Conservation (phyloP, 2,329 filamentous ascomycete species). For the Microthyrium microscopicum region DNA sequence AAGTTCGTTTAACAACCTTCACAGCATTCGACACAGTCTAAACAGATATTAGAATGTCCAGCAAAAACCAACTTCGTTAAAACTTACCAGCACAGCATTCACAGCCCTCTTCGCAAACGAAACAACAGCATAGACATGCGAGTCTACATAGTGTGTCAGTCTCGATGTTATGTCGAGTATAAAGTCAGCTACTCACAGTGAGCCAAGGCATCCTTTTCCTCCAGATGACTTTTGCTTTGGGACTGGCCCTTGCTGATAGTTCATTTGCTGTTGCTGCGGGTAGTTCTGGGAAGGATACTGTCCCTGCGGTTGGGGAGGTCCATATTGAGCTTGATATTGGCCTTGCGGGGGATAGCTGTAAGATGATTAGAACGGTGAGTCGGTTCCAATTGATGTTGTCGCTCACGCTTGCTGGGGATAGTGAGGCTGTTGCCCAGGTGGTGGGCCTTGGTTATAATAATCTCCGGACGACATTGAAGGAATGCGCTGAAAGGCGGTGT, state of each 20-base stretch:
- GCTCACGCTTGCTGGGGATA: slow-evolving; percentile 16
- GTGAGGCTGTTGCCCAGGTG: no score
- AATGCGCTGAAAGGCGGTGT: no score
- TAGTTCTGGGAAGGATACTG: slow-evolving; percentile 4
- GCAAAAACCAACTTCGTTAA: background rate
- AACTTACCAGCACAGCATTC: slow-evolving; percentile 35
- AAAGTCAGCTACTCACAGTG: slow-evolving; percentile 17
- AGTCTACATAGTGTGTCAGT: slow-evolving; percentile 15
- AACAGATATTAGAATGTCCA: background rate
- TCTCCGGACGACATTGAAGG: no score
- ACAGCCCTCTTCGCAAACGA: slow-evolving; percentile 46
- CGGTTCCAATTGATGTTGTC: no score
- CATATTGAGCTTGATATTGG: slow-evolving; percentile 1
- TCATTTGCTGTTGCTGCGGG: slow-evolving; percentile 18
- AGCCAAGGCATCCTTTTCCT: slow-evolving; percentile 31
- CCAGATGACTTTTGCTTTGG: slow-evolving; percentile 28
- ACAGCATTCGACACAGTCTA: slow-evolving; percentile 18
- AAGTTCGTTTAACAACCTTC: no score
- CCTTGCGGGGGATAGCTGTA: slow-evolving; percentile 15
- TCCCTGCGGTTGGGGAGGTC: slow-evolving; percentile 4
- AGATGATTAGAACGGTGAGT: background rate
- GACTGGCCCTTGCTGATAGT: slow-evolving; percentile 34
- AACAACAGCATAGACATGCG: slow-evolving; percentile 44
- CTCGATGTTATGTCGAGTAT: background rate
- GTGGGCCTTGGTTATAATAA: no score